These are phyloP conservation scores for Kodamaea derodonti DNA, from an alignment of 1,139 yeast species.

Conservation along the genomic window DNA sequence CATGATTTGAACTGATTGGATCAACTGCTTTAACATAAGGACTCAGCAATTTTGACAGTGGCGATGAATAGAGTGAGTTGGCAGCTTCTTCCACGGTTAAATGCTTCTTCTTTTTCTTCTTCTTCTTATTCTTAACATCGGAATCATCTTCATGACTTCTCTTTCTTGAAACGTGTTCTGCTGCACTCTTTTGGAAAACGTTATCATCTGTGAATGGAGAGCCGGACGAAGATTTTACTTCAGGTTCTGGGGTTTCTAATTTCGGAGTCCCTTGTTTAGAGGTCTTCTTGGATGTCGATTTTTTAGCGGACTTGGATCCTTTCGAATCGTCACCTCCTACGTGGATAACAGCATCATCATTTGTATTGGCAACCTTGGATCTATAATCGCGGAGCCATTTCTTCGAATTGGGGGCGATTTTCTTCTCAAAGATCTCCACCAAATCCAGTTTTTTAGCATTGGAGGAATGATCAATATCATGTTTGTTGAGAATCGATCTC, in stretches of 20 bases:
- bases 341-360: slow-evolving; percentile 12
- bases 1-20: not conserved
- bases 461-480: slow-evolving; percentile 54
- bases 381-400: slow-evolving; percentile 24
- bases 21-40: not conserved
- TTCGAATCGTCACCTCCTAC: not conserved
- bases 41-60: not conserved
- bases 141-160: slow-evolving; percentile 5
- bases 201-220: slow-evolving; percentile 35
- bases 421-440: slow-evolving; percentile 46
- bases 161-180: slow-evolving; percentile 18
- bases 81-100: not conserved
- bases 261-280: not conserved
- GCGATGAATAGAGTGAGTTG: not conserved
- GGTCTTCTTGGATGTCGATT: not conserved
- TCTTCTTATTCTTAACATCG: slow-evolving; percentile 3
- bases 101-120: slow-evolving; percentile 5
- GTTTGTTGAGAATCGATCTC: slow-evolving; percentile 55
- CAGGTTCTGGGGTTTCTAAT: not conserved
- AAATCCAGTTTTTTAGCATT: slow-evolving; percentile 62
- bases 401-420: slow-evolving; percentile 41
- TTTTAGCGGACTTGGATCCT: not conserved
- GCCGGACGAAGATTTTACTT: slow-evolving; percentile 9
- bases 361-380: not conserved
- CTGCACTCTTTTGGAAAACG: slow-evolving; percentile 28